These are phyloP conservation scores for Penicillium maclennaniae DNA, from an alignment of 495 filamentous ascomycete species.

Conservation along the genomic window DNA sequence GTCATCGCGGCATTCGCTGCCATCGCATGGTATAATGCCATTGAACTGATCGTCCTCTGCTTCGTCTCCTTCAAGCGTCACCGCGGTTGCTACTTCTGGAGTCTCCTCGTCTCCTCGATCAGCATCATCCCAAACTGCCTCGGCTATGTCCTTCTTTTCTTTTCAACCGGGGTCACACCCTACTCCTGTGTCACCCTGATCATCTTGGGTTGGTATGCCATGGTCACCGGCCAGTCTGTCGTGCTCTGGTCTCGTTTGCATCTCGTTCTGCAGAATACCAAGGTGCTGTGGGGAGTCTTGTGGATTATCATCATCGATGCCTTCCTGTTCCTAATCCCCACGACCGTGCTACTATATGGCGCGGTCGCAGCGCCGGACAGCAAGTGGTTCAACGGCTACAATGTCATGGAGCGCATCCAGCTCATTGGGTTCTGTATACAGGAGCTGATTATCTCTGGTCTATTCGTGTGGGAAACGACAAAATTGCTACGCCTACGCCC, in stretches of 20 bases:
- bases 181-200: slow-evolving; percentile 38
- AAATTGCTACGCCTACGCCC: slow-evolving; percentile 40
- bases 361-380: slow-evolving; percentile 25
- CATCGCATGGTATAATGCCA: slow-evolving; percentile 47
- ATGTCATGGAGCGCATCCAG: slow-evolving; percentile 50
- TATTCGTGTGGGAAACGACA: slow-evolving; percentile 53
- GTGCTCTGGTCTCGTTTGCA: slow-evolving; percentile 49
- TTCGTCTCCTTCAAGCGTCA: slow-evolving; percentile 46
- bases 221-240: slow-evolving; percentile 48
- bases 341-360: slow-evolving; percentile 41
- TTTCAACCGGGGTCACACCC: slow-evolving; percentile 24
- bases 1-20: slow-evolving; percentile 34
- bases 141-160: slow-evolving; percentile 46
- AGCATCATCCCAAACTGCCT: slow-evolving; percentile 38
- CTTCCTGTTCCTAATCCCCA: slow-evolving; percentile 41
- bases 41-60: slow-evolving; percentile 45
- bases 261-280: slow-evolving; percentile 39
- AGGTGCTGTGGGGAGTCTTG: slow-evolving; percentile 32
- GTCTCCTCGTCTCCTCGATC: slow-evolving; percentile 39
- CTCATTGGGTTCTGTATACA: slow-evolving; percentile 52
- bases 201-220: slow-evolving; percentile 40
- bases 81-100: slow-evolving; percentile 50
- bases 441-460: slow-evolving; percentile 51
- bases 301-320: slow-evolving; percentile 45
- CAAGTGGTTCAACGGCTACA: slow-evolving; percentile 36